Evolutionary conservation across 1,284 basidiomycete genomes (phyloP).

Genomic region (Xerocomus nothofagi): DNA sequence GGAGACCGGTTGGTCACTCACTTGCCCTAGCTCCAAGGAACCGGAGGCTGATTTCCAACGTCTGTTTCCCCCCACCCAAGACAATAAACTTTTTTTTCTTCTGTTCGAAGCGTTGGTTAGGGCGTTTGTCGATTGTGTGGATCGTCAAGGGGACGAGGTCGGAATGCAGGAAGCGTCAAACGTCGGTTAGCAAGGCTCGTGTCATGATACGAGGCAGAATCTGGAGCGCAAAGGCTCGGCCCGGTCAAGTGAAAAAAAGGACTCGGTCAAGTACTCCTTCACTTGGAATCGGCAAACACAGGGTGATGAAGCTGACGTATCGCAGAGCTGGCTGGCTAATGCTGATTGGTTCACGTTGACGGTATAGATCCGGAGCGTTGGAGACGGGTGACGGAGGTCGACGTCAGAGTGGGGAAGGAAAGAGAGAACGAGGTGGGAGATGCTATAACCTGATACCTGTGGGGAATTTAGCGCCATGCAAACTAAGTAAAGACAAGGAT

Average conservation of each 20-base stretch:
- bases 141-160: background rate
- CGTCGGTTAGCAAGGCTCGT: too few relatives aligned
- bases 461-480: constrained; percentile 1
- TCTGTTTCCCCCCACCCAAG: background rate
- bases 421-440: background rate
- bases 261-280: background rate
- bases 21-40: too few relatives aligned
- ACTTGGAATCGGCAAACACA: background rate
- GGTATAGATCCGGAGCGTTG: background rate
- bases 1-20: background rate
- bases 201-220: too few relatives aligned
- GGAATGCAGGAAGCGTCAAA: too few relatives aligned
- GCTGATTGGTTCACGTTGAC: background rate
- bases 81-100: background rate
- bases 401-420: background rate
- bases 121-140: background rate
- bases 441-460: constrained; percentile 2
- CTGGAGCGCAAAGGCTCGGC: constrained; percentile 8
- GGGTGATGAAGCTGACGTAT: background rate
- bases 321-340: too few relatives aligned
- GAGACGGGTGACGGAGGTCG: background rate
- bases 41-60: too few relatives aligned
- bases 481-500: constrained; percentile 3
- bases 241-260: too few relatives aligned
- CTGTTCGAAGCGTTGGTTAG: background rate